These are phyloP conservation scores for Solanum appendiculatum DNA, from an alignment of 257 asterid genomes.

Conservation along the genomic window DNA sequence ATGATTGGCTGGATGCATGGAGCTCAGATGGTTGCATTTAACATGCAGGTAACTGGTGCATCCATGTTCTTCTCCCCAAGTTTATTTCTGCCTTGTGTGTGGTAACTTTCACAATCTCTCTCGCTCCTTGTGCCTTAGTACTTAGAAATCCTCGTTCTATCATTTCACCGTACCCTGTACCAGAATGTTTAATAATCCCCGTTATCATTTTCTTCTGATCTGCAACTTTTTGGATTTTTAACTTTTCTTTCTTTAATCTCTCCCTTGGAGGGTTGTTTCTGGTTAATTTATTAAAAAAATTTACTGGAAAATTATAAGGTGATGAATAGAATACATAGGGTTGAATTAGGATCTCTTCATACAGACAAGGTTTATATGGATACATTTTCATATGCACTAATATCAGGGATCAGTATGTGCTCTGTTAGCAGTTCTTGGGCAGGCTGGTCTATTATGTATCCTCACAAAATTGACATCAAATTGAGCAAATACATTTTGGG, in stretches of 20 bases:
- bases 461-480: background rate
- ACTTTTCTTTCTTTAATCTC: background rate
- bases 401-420: background rate
- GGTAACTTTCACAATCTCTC: background rate
- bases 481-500: background rate
- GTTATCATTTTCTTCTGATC: background rate
- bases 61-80: background rate
- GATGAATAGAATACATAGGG: background rate
- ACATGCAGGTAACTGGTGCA: slow-evolving; percentile 67
- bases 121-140: background rate
- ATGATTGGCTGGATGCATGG: slow-evolving; percentile 87
- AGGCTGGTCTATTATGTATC: background rate
- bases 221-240: background rate
- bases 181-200: background rate
- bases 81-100: background rate
- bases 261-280: background rate
- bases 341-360: background rate
- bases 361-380: background rate
- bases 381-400: background rate
- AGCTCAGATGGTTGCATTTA: slow-evolving; percentile 96
- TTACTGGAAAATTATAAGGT: background rate
- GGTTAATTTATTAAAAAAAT: background rate
- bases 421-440: background rate
- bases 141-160: background rate
- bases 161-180: background rate